Evolutionary conservation across 805 yeast species (phyloP), one percentile per base, ranked within the genome.

Genomic region (Metschnikowia baotianmanensis): DNA sequence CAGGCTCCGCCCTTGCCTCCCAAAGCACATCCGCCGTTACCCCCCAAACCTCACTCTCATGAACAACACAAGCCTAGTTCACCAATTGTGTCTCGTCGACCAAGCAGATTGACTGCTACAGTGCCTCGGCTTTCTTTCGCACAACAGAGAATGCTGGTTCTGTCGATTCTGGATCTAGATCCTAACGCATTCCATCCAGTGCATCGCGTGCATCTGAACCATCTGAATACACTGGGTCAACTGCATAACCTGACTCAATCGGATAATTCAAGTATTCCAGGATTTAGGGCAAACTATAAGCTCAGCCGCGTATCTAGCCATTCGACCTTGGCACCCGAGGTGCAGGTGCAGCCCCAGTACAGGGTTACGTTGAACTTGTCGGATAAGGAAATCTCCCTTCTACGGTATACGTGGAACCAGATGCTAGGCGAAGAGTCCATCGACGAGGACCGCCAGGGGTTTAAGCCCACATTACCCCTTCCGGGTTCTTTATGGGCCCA

Each of bases 321-420:
- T 16, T 34, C 45, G 11, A 54, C 66, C 3, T 21, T 55, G n/a
- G 58, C 53, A 40, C 52, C 62, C 8, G 54, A 51, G 16, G 38
- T 48, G 20, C 38, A 52, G n/a, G 31, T 26, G 6, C 45, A 42
- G 22, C 30, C 50, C 20, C 51, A 46, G 32, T 60, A 57, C 40
- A 42, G 46, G 31, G 52, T 61, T 7, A 34, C 45, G 9, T 50
- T 65, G 31, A 38, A 40, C 21, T 44, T 50, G 37, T 36, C 47
- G 20, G 27, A 38, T 12, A 51, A 47, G 32, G 80, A 76, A 45
- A 74, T 74, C 26, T 75, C 70, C 8, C 53, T 69, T 18, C 57
- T 76, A 24, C 55, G 75, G 38, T 67, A 61, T 45, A 73, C 78
- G 5, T 76, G 81, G 55, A 46, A 42, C 42, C 47, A 50, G 24